A percentile compares a stretch with the other conserved stretches of the same genome.
Conservation (phyloP, 1,139 yeast species). For the Petasospora rhodanensis region DNA sequence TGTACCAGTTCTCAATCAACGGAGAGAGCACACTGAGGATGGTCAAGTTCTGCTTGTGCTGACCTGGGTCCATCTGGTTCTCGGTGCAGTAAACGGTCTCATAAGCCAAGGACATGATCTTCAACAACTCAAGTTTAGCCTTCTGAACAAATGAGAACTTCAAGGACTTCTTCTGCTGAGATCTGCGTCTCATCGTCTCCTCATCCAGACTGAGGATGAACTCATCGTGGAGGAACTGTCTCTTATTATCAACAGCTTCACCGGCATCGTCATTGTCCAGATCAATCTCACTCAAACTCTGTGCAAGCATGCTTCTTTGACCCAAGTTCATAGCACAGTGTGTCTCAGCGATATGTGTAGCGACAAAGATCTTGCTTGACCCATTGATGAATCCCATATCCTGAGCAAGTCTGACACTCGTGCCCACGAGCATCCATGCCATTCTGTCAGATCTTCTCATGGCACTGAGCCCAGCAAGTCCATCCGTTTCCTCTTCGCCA, state of each 20-base stretch:
- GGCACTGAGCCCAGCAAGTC: slow-evolving; percentile 74
- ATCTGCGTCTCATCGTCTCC: slow-evolving; percentile 25
- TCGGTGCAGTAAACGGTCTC: slow-evolving; percentile 69
- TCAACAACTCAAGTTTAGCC: slow-evolving; percentile 75
- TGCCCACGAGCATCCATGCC: slow-evolving; percentile 93
- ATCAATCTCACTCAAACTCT: slow-evolving; percentile 60
- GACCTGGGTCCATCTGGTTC: slow-evolving; percentile 46
- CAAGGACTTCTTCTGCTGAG: slow-evolving; percentile 25
- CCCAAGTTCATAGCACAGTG: slow-evolving; percentile 68
- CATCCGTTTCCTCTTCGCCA: slow-evolving; percentile 39
- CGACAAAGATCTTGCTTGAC: slow-evolving; percentile 69
- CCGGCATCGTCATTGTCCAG: slow-evolving; percentile 45
- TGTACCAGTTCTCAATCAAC: slow-evolving; percentile 72
- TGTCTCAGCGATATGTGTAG: slow-evolving; percentile 82
- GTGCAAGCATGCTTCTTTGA: slow-evolving; percentile 64
- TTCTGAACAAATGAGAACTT: slow-evolving; percentile 60
- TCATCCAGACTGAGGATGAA: slow-evolving; percentile 30
- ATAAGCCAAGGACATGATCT: slow-evolving; percentile 78
- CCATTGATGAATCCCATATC: slow-evolving; percentile 79
- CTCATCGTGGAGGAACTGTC: slow-evolving; percentile 25
- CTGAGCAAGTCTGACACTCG: slow-evolving; percentile 81
- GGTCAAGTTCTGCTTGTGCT: slow-evolving; percentile 66
- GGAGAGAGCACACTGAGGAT: slow-evolving; percentile 72
- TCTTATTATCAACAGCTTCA: slow-evolving; percentile 19
- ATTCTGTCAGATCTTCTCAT: slow-evolving; percentile 82